phyloP scores from a whole-genome alignment of 345 rosid species.

The Odontarrhena argentea region DNA sequence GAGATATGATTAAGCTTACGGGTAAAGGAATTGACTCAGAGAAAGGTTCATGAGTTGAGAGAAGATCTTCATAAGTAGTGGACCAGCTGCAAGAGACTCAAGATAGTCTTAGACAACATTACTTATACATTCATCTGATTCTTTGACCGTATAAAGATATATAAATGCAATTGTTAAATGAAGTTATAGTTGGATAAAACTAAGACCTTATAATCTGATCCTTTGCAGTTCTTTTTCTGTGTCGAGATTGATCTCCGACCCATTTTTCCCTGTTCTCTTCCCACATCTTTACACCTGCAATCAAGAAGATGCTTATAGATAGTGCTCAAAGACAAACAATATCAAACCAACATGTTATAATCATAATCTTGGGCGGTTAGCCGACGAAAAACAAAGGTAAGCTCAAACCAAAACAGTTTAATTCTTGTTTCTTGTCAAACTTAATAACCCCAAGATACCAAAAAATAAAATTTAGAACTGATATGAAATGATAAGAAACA shows the following conservation, averaged over 20 bases:
- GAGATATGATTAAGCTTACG: constrained; percentile 47
- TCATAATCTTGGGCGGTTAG: background rate
- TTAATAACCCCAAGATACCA: background rate
- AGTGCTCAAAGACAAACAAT: constrained; percentile 30
- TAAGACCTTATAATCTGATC: constrained; percentile 79
- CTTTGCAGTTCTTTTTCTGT: constrained; percentile 45
- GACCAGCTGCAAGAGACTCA: constrained; percentile 74
- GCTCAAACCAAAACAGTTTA: background rate
- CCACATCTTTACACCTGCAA: constrained; percentile 70
- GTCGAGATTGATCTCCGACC: constrained; percentile 66
- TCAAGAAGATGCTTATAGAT: constrained; percentile 25
- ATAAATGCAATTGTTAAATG: background rate
- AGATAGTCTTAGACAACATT: constrained; percentile 11
- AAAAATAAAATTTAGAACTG: background rate
- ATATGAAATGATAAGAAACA: background rate
- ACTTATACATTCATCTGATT: background rate
- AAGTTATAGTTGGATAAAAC: constrained; percentile 3
- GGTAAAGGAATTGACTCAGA: constrained; percentile 80
- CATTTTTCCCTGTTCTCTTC: constrained; percentile 75
- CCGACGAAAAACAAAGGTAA: background rate
- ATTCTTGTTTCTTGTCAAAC: background rate
- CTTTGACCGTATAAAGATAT: background rate
- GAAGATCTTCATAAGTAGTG: constrained; percentile 80
- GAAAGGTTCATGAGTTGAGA: constrained; percentile 75
- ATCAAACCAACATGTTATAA: constrained; percentile 17